Evolutionary conservation across 192 early-diverging fungal species (phyloP).

Genomic region (Linderina pennispora): DNA sequence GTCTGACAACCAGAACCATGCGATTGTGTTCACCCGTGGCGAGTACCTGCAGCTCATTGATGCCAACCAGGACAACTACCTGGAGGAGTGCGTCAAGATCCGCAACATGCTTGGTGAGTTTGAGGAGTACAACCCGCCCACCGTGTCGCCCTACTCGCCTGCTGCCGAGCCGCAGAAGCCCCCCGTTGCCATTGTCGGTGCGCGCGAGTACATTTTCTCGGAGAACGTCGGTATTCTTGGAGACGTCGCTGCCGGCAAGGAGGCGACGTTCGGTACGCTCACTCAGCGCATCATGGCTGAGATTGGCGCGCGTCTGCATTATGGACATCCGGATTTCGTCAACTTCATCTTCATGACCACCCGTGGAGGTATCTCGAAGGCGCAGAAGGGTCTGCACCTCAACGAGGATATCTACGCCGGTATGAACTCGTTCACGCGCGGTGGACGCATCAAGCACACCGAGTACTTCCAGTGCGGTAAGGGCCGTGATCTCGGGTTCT

Average conservation of each 20-base stretch:
- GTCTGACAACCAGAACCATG: conserved; percentile 86
- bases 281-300: conserved; percentile 83
- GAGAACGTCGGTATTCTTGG: conserved; percentile 79
- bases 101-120: conserved; percentile 82
- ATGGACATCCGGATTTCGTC: conserved; percentile 86
- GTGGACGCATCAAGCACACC: conserved; percentile 81
- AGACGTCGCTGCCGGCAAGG: conserved; percentile 87
- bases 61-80: conserved; percentile 89
- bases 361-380: conserved; percentile 82
- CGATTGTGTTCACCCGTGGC: conserved; percentile 78
- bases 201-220: conserved; percentile 81
- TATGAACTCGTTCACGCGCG: conserved; percentile 81
- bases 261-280: conserved; percentile 79
- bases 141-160: conserved; percentile 64
- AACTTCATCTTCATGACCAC: conserved; percentile 86
- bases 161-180: conserved; percentile 51
- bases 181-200: conserved; percentile 83
- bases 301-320: conserved; percentile 77
- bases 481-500: conserved; percentile 85
- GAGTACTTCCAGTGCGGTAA: conserved; percentile 92
- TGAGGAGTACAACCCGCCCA: conserved; percentile 63
- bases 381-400: conserved; percentile 82
- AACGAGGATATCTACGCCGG: conserved; percentile 93
- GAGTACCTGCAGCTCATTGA: conserved; percentile 84
- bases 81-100: conserved; percentile 88